Base-by-base conservation (phyloP, 768 basidiomycete species). In the Kwoniella bestiolae region DNA sequence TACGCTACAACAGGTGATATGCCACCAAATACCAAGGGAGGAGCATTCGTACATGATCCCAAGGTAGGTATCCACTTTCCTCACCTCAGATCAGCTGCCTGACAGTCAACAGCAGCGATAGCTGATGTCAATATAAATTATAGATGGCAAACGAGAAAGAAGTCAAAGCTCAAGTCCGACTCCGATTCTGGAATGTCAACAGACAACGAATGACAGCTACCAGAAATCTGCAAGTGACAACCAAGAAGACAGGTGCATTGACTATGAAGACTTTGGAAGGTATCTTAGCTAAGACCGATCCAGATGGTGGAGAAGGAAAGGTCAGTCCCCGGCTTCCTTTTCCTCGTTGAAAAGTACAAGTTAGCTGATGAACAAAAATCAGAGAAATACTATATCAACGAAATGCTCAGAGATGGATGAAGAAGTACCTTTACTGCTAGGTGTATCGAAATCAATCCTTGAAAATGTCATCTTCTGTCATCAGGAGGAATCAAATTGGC, bases 391-490 rank as follows among this genome's bases (percentile, higher is more conserved):
- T 7, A 93, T 99, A 60, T 99, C 96, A 7, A 97, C 95, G 1
- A 97, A 96, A 81, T 98, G 95, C 75, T 92, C 94, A 3, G 94
- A 96, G 81, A 90, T 99, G 86, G 95, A 99, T 76, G 82, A 85
- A 3, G 96, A 98, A 79, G 94, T 98, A 53, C 96, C 96, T 21
- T 87, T 90, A 45, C 82, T 97, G 16, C 86, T 98, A 18, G 96
- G 96, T 31, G 96, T 98, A 12, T 96, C 93, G 12, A 96, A 94
- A 80, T 90, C 94, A n/a, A 94, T 99, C 35, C 87, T 98, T 25
- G 95, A 98, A 74, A 98, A 97, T 77, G 96, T 99, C 74, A 98
- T 99, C 53, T 99, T 99, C 76, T 99, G 96, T 81, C 96, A 99
- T 80, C 96, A 99, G 82, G 96, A 99, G 75, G 96, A 99, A 58